Percentiles rank a stretch among this genome's conserved stretches.
Evolutionary conservation across 352 stramenopile genomes (phyloP).

Genomic region (Globisporangium viniferum): DNA sequence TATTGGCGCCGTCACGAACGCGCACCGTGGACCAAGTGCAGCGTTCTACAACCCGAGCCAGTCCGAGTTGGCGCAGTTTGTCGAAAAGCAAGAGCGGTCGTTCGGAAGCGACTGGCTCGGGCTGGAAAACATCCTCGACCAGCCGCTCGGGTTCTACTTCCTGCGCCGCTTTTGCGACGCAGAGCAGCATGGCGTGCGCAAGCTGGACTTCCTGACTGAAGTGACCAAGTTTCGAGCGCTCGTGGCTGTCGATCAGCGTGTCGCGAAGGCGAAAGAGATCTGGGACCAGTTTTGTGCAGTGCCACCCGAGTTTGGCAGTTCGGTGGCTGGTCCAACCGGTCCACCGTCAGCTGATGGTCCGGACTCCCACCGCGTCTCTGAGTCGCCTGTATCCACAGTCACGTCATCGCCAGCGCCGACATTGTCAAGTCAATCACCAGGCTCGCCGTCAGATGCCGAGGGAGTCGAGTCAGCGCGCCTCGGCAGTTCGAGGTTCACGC

Average conservation of each 20-base stretch:
- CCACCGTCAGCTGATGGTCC: neutral
- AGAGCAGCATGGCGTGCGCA: conserved; percentile 57
- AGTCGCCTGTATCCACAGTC: conserved; percentile 6
- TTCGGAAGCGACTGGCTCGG: conserved; percentile 54
- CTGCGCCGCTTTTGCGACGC: conserved; percentile 70
- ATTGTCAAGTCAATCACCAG: conserved; percentile 2
- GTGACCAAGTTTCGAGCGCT: conserved; percentile 69
- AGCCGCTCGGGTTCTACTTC: conserved; percentile 82
- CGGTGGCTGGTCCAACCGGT: neutral
- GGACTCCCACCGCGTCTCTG: conserved; percentile 1
- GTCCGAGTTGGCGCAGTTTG: conserved; percentile 62
- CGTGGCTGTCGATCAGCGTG: conserved; percentile 39
- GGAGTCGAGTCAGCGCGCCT: neutral
- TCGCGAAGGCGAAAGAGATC: conserved; percentile 51
- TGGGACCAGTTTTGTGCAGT: conserved; percentile 45
- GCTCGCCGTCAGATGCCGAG: conserved; percentile 1
- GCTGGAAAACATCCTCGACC: conserved; percentile 70
- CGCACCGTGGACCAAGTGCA: conserved; percentile 58
- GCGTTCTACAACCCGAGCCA: conserved; percentile 71
- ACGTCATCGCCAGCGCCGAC: conserved; percentile 7
- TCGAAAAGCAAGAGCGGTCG: conserved; percentile 51
- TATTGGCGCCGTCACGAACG: conserved; percentile 80
- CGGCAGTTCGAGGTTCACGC: conserved; percentile 27
- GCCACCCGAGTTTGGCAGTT: conserved; percentile 15
- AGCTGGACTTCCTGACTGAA: conserved; percentile 70